A percentile compares a stretch with the other conserved stretches of the same genome.
Conservation (phyloP, 2,329 filamentous ascomycete species). For the Aspergillus versicolor region DNA sequence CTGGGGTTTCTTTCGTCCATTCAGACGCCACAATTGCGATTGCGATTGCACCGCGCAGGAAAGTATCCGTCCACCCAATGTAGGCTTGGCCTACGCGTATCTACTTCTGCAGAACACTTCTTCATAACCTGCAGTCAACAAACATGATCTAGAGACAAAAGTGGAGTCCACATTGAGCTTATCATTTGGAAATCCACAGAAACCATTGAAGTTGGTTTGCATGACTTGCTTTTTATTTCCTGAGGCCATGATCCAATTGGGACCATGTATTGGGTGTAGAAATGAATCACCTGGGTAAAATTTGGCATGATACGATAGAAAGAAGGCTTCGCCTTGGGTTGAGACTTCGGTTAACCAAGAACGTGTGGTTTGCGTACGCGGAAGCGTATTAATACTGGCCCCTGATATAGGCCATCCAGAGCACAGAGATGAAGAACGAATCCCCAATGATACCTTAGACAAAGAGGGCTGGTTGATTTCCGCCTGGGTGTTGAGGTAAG, state of each 20-base stretch:
- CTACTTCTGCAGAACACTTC: not conserved
- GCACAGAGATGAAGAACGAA: not conserved
- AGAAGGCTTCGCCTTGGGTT: not conserved
- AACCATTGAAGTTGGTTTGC: not conserved
- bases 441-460: not conserved
- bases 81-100: not conserved
- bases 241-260: not conserved
- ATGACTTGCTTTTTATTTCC: not conserved
- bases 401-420: not conserved
- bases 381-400: not conserved
- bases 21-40: not conserved
- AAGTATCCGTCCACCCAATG: constrained; percentile 2
- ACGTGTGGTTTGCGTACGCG: not conserved
- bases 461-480: not conserved
- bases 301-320: not conserved
- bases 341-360: not conserved
- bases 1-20: not conserved
- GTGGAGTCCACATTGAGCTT: constrained; percentile 7
- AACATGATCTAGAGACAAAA: not conserved
- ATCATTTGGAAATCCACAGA: constrained; percentile 1
- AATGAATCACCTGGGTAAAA: not conserved
- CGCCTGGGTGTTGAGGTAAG: not conserved
- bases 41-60: not conserved
- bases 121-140: not conserved
- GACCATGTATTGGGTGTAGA: not conserved